phyloP scores from a whole-genome alignment of 306 rosid genomes.

The Cicer pinnatifidum region DNA sequence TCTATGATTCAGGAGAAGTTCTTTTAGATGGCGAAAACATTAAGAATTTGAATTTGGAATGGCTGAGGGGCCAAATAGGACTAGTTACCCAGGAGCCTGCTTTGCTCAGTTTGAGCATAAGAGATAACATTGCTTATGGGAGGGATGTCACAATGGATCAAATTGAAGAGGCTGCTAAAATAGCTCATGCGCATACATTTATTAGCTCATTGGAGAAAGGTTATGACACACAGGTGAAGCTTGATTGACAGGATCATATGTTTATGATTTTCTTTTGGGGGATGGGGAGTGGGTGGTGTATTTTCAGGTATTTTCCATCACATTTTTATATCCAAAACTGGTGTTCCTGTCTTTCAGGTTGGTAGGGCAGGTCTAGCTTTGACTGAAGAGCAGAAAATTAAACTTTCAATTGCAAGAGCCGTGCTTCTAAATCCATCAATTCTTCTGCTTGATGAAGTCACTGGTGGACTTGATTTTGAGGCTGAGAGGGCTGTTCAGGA shows the following conservation, averaged over 20 bases:
- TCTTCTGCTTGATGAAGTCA: constrained; percentile 95
- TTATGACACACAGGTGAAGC: constrained; percentile 85
- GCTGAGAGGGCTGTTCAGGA: constrained; percentile 96
- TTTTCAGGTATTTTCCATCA: constrained; percentile 25
- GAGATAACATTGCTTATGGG: constrained; percentile 97
- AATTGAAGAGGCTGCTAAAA: constrained; percentile 99
- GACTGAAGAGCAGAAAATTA: constrained; percentile 97
- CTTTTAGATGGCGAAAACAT: constrained; percentile 98
- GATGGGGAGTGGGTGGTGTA: not conserved
- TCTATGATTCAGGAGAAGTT: constrained; percentile 91
- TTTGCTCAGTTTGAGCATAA: constrained; percentile 91
- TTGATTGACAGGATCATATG: constrained; percentile 38
- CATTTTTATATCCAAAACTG: constrained; percentile 22
- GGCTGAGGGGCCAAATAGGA: constrained; percentile 98
- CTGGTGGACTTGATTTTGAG: constrained; percentile 99
- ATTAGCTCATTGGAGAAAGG: constrained; percentile 83
- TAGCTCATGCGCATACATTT: constrained; percentile 97
- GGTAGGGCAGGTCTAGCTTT: constrained; percentile 88
- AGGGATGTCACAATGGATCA: constrained; percentile 87
- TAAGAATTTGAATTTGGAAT: constrained; percentile 83
- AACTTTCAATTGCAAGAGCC: constrained; percentile 96
- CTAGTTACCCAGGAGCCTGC: constrained; percentile 99
- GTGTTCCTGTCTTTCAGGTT: constrained; percentile 65
- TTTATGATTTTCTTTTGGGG: not conserved
- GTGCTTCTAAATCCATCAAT: constrained; percentile 93